phyloP scores from a whole-genome alignment of 495 filamentous ascomycete genomes.

The Copromyces sp. region DNA sequence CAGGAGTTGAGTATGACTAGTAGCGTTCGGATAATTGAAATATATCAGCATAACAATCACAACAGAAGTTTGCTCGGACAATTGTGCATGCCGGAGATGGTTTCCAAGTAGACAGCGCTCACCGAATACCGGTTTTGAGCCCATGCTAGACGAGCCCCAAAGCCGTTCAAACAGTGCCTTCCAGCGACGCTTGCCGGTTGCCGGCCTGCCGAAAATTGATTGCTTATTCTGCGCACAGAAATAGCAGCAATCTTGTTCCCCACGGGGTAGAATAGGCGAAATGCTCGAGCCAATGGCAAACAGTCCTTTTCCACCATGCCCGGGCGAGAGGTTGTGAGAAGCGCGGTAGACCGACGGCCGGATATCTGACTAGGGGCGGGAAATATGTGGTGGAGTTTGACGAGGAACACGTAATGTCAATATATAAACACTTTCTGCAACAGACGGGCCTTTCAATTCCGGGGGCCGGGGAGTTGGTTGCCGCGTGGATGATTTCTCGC shows the following conservation, averaged over 20 bases:
- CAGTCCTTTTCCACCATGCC: slow-evolving; percentile 7
- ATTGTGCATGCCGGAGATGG: background rate
- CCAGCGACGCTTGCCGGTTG: slow-evolving; percentile 15
- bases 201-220: slow-evolving; percentile 17
- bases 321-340: slow-evolving; percentile 8
- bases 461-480: slow-evolving; percentile 18
- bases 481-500: slow-evolving; percentile 16
- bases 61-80: background rate
- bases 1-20: background rate
- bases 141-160: background rate
- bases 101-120: background rate
- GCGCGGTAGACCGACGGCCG: slow-evolving; percentile 10
- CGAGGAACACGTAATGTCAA: slow-evolving; percentile 26
- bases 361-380: slow-evolving; percentile 7
- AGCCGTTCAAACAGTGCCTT: background rate
- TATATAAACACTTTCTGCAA: slow-evolving; percentile 16
- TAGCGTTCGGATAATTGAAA: background rate
- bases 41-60: background rate
- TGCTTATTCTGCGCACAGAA: slow-evolving; percentile 13
- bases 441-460: slow-evolving; percentile 11
- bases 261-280: slow-evolving; percentile 10
- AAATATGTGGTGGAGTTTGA: slow-evolving; percentile 8
- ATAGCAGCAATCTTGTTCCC: slow-evolving; percentile 20
- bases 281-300: slow-evolving; percentile 13
- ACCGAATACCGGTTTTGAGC: background rate